Evolutionary conservation across 2,329 filamentous ascomycete genomes (phyloP), one percentile per base, ranked within the genome.

Genomic region (Neonectria magnoliae): DNA sequence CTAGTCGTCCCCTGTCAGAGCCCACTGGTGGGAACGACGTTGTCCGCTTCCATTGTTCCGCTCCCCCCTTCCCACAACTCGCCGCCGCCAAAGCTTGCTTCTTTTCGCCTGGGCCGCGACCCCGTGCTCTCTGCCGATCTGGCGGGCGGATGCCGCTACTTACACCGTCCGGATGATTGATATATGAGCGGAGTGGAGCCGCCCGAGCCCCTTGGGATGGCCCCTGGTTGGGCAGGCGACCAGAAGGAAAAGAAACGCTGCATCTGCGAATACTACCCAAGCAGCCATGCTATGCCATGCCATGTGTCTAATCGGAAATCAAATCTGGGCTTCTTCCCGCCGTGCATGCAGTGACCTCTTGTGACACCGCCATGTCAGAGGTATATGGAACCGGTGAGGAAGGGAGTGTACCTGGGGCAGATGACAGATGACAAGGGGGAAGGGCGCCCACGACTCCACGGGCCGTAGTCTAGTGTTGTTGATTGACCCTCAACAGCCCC

Each of bases 101-200:
- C 44, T 25, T 33, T 33, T 62, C 62, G 56, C 66, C 70, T 68
- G 53, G 61, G 56, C 70, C 68, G 70, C 62, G 63, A 67, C 58
- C 68, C 71, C 47, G 71, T 73, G 60, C 59, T 60, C 61, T 54
- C 60, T 69, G 71, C 71, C 70, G 71, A 73, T 73, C 71, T 63
- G 62, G 71, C 71, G 71, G 62, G 70, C 71, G 71, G 69, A 71
- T 71, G 53, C 57, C 59, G 54, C 25, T 25, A 25, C 25, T 25
- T 25, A 6, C 36, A n/a, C 13, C 38, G 27, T 36, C 48, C 48
- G 48, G 53, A 53, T 51, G 53, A 48, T 62, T 58, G 55, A 48
- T 29, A 48, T 29, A 45, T 42, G 57, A 45, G 57, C 60, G 57
- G 62, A 60, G 56, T 38, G 33, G 33, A 60, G 36, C 59, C 33